Evolutionary conservation across 2,329 filamentous ascomycete genomes (phyloP), one percentile per base, ranked within the genome.

Genomic region (Sporothrix phasma): DNA sequence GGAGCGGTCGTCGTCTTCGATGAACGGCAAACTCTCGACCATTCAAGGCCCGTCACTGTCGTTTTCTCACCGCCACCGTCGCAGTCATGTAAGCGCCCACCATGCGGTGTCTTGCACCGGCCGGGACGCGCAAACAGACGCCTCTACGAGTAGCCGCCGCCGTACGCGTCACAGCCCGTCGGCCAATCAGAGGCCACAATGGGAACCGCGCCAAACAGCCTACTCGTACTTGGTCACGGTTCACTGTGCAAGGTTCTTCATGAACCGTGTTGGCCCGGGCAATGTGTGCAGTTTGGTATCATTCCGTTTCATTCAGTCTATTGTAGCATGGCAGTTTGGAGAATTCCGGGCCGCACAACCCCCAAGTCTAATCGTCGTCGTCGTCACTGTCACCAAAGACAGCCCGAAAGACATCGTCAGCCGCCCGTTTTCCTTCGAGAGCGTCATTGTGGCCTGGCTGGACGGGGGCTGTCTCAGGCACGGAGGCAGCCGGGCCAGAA

Each of bases 311-410:
- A 15, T 24, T 13, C 19, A 46, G 2, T 45, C n/a, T n/a, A n/a
- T n/a, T n/a, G n/a, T n/a, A n/a, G n/a, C n/a, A n/a, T n/a, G n/a
- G n/a, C n/a, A n/a, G n/a, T n/a, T n/a, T n/a, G n/a, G n/a, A n/a
- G n/a, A n/a, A n/a, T n/a, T n/a, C n/a, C n/a, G n/a, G n/a, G n/a
- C n/a, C n/a, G n/a, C n/a, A n/a, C n/a, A n/a, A n/a, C n/a, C n/a
- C n/a, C n/a, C 3, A 31, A 43, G 11, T 62, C 8, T 68, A 69
- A 3, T 73, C 71, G 13, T 90, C 88, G 69, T 90, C 88, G 69
- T 90, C 88, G 68, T 88, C 88, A 71, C 89, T 89, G 73, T 92
- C 90, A 5, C 92, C 93, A 81, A 97, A 97, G 34, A 97, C 92
- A n/a, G 91, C 90, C 69, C 85, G 90, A 70, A 97, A 92, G 0